These are phyloP conservation scores for Triticum dicoccoides DNA, from an alignment of 176 grass and related monocot genomes.

Conservation along the genomic window DNA sequence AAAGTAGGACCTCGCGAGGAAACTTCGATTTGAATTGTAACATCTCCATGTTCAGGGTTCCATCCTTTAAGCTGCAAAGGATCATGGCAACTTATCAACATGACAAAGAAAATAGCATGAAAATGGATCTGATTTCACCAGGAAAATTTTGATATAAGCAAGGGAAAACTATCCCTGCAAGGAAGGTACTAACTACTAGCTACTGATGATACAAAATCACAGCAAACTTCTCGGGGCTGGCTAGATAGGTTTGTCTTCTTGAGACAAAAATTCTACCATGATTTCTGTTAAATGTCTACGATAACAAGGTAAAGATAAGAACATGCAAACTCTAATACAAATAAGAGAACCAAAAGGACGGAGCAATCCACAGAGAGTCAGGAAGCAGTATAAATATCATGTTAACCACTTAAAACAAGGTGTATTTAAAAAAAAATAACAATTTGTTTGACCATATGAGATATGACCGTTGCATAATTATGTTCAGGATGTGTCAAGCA, in stretches of 20 bases:
- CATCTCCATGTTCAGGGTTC: constrained; percentile 93
- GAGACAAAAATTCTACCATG: not conserved
- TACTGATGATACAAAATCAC: not conserved
- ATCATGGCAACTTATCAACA: constrained; percentile 3
- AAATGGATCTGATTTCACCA: not conserved
- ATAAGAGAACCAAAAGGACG: not conserved
- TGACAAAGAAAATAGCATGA: constrained; percentile 23
- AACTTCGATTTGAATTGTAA: constrained; percentile 85
- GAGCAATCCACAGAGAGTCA: not conserved
- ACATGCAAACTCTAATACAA: not conserved
- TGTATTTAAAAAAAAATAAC: not conserved
- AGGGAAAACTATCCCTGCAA: not conserved
- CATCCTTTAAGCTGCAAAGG: constrained; percentile 86
- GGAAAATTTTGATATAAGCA: not conserved
- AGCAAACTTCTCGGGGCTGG: not conserved
- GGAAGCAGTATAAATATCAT: constrained; percentile 10
- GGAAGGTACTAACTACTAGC: not conserved
- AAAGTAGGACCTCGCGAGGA: constrained; percentile 91
- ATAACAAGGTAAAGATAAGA: not conserved
- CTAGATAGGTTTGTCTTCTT: not conserved
- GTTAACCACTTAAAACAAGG: not conserved
- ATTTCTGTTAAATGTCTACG: not conserved
- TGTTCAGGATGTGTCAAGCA: constrained; percentile 2
- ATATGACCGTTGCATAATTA: constrained; percentile 10
- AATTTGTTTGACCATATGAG: not conserved